These are phyloP conservation scores for Crucihimalaya himalaica DNA, from an alignment of 345 rosid genomes.

Conservation along the genomic window DNA sequence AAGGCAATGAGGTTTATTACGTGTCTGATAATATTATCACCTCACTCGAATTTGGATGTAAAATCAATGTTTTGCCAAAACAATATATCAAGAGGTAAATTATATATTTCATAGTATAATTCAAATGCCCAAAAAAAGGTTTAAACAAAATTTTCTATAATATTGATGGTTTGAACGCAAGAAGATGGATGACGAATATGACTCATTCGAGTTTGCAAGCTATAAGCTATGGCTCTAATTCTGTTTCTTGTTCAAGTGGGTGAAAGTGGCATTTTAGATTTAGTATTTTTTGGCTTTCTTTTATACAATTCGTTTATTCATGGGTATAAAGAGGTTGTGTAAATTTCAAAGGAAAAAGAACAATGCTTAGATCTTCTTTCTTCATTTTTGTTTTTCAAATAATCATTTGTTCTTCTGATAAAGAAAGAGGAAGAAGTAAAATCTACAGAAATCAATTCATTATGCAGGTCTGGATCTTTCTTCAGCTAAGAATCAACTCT, in stretches of 20 bases:
- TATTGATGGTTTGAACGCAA: no score
- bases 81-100: no score
- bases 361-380: not conserved
- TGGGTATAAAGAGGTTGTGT: constrained; percentile 17
- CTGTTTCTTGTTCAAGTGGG: constrained; percentile 63
- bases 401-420: not conserved
- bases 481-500: constrained; percentile 11
- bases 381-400: not conserved
- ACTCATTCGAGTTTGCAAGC: constrained; percentile 73
- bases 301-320: constrained; percentile 36
- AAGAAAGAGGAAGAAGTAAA: not conserved
- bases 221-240: constrained; percentile 80
- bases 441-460: not conserved
- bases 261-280: constrained; percentile 7
- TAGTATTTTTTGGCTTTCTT: not conserved
- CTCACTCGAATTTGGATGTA: no score
- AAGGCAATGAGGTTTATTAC: no score
- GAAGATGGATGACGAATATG: constrained; percentile 89
- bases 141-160: no score
- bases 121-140: no score
- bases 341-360: not conserved
- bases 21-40: no score
- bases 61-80: no score
- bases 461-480: constrained; percentile 18
- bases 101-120: no score